Evolutionary conservation across 1,284 basidiomycete species (phyloP).

Genomic region (Thelephora terrestris): DNA sequence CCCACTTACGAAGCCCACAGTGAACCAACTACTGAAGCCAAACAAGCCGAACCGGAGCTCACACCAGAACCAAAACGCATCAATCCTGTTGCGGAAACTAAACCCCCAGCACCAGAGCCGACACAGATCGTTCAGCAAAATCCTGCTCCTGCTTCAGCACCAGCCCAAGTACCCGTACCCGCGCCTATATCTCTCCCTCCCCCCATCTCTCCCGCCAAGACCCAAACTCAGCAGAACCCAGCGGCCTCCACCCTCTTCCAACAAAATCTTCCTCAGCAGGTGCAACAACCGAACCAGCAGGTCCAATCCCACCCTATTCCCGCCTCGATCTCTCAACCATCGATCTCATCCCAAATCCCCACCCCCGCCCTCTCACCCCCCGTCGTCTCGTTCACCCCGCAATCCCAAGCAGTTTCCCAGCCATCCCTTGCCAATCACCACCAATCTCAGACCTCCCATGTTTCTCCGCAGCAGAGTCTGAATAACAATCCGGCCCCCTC

Average conservation of each 20-base stretch:
- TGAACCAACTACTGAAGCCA: slow-evolving; percentile 1
- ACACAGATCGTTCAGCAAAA: slow-evolving; percentile 5
- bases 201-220: slow-evolving; percentile 20
- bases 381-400: slow-evolving; percentile 31
- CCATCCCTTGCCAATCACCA: slow-evolving; percentile 31
- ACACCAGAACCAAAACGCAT: slow-evolving; percentile 20
- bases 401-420: slow-evolving; percentile 20
- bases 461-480: slow-evolving; percentile 12
- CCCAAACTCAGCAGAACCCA: slow-evolving; percentile 21
- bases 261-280: slow-evolving; percentile 38
- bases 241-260: slow-evolving; percentile 29
- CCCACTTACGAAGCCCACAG: neutral
- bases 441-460: slow-evolving; percentile 20
- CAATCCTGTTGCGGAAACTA: slow-evolving; percentile 22
- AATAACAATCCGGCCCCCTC: slow-evolving; percentile 31
- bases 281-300: slow-evolving; percentile 20
- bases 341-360: slow-evolving; percentile 19
- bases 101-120: slow-evolving; percentile 9
- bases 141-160: slow-evolving; percentile 11
- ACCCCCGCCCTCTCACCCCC: slow-evolving; percentile 22
- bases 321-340: slow-evolving; percentile 29
- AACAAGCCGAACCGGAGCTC: slow-evolving; percentile 19
- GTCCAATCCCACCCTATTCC: slow-evolving; percentile 23
- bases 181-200: slow-evolving; percentile 14
- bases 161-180: slow-evolving; percentile 11